These are phyloP conservation scores for Postia placenta DNA, from an alignment of 768 basidiomycete species.

Conservation along the genomic window DNA sequence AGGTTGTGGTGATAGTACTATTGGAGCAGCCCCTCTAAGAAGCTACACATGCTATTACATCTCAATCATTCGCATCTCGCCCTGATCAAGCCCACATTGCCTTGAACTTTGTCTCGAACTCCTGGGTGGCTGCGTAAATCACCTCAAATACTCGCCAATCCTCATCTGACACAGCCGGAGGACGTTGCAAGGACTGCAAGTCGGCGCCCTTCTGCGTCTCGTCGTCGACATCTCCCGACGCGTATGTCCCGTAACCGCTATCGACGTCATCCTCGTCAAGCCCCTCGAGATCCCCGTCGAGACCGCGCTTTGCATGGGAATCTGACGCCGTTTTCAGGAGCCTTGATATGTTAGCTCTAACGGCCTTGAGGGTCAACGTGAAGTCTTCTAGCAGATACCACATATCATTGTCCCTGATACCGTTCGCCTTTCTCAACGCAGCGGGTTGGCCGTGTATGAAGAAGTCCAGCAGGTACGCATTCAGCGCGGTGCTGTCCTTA, in stretches of 20 bases:
- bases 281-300: constrained; percentile 10
- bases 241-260: constrained; percentile 26
- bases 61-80: no score
- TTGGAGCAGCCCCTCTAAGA: no score
- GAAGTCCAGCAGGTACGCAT: constrained; percentile 67
- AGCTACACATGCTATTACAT: no score
- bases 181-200: constrained; percentile 23
- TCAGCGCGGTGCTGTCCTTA: constrained; percentile 34
- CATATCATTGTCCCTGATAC: constrained; percentile 54
- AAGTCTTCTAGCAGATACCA: constrained; percentile 65
- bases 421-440: constrained; percentile 45
- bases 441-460: constrained; percentile 55
- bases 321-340: constrained; percentile 28
- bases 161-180: constrained; percentile 32
- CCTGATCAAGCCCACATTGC: constrained; percentile 59
- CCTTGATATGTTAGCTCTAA: constrained; percentile 45
- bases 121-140: constrained; percentile 33
- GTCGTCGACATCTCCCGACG: constrained; percentile 21
- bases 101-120: constrained; percentile 55
- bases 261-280: constrained; percentile 24
- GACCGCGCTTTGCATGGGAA: constrained; percentile 1
- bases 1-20: no score
- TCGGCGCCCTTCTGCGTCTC: constrained; percentile 20
- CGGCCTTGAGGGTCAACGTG: constrained; percentile 39
- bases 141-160: constrained; percentile 57